These are phyloP conservation scores for Suhomyces panamericanus DNA, from an alignment of 1,139 yeast genomes.

Conservation along the genomic window DNA sequence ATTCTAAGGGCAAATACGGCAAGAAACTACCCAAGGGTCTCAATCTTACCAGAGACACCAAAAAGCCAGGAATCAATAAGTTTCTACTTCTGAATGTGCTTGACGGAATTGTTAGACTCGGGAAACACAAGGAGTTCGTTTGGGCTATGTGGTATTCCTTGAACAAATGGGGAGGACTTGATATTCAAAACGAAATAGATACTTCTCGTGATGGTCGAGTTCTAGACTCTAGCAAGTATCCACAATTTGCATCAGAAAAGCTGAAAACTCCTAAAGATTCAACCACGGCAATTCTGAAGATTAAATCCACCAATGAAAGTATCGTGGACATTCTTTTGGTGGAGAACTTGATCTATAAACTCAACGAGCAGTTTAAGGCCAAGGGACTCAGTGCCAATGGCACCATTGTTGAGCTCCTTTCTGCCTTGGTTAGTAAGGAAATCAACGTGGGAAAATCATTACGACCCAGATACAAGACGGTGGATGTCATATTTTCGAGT, in stretches of 20 bases:
- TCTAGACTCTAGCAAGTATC: constrained; percentile 11
- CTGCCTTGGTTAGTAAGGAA: constrained; percentile 22
- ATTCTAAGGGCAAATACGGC: constrained; percentile 27
- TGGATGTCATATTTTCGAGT: constrained; percentile 32
- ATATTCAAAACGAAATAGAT: constrained; percentile 7
- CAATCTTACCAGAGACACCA: constrained; percentile 4
- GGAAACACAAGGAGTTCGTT: constrained; percentile 33
- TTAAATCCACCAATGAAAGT: constrained; percentile 10
- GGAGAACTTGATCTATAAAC: constrained; percentile 38
- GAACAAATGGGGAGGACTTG: constrained; percentile 31
- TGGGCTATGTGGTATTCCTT: constrained; percentile 33
- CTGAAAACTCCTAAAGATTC: neutral
- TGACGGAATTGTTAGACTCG: constrained; percentile 36
- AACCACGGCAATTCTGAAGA: constrained; percentile 2
- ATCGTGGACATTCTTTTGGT: constrained; percentile 28
- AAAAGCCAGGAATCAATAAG: constrained; percentile 26
- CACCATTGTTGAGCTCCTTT: constrained; percentile 26
- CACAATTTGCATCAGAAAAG: constrained; percentile 4
- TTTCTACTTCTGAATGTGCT: constrained; percentile 33
- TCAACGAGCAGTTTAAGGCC: constrained; percentile 26
- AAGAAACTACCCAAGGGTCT: constrained; percentile 17
- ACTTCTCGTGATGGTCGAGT: constrained; percentile 3
- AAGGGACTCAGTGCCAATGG: constrained; percentile 23
- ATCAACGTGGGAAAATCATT: constrained; percentile 20
- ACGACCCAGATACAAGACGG: constrained; percentile 27